Conservation (phyloP, 1,284 basidiomycete genomes). For the Afroboletus lepidellus region DNA sequence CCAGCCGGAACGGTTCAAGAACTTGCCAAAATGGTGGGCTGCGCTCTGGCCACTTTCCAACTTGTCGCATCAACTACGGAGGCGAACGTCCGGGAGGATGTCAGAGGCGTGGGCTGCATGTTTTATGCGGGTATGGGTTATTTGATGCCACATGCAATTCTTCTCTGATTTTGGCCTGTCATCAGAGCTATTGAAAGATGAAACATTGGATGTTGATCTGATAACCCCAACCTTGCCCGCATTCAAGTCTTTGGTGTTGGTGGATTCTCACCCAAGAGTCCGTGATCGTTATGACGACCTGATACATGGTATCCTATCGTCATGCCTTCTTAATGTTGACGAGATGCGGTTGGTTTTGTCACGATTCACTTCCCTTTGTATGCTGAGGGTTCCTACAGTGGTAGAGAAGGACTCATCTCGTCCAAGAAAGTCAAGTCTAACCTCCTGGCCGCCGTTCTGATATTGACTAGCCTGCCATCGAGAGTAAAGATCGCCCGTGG, state of each 20-base stretch:
- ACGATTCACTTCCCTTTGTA: background rate
- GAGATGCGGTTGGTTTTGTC: conserved; percentile 74
- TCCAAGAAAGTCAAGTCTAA: conserved; percentile 89
- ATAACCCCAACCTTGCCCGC: conserved; percentile 77
- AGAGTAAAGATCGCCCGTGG: conserved; percentile 69
- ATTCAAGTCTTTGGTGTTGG: conserved; percentile 72
- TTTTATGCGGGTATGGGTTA: conserved; percentile 70
- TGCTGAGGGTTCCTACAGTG: conserved; percentile 43
- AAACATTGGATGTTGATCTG: conserved; percentile 74
- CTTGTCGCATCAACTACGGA: conserved; percentile 64
- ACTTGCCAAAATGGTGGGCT: conserved; percentile 58
- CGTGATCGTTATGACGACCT: conserved; percentile 54
- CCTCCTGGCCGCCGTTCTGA: conserved; percentile 81
- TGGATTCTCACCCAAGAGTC: conserved; percentile 40
- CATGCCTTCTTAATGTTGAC: conserved; percentile 84
- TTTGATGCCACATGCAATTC: background rate
- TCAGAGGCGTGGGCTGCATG: conserved; percentile 78
- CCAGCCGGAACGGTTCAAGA: conserved; percentile 42
- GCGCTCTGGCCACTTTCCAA: conserved; percentile 67
- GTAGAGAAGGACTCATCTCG: conserved; percentile 75
- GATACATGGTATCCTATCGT: conserved; percentile 84
- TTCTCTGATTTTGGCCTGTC: background rate
- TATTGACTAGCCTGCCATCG: conserved; percentile 79
- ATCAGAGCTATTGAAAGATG: conserved; percentile 81
- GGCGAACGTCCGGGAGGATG: conserved; percentile 60